These are phyloP conservation scores for Claviceps africana DNA, from an alignment of 2,329 filamentous ascomycete species.

Conservation along the genomic window DNA sequence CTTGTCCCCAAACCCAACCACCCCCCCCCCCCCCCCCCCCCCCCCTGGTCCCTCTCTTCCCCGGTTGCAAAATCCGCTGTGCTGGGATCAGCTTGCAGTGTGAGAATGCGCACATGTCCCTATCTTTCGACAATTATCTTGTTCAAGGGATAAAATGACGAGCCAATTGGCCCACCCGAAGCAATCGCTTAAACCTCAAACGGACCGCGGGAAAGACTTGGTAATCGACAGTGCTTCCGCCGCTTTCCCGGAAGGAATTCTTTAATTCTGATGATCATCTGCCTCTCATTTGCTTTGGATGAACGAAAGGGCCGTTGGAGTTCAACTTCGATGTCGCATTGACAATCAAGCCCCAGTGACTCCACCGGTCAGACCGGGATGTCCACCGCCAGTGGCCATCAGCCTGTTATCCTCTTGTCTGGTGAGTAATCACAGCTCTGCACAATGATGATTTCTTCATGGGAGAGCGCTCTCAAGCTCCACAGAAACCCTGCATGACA, in stretches of 20 bases:
- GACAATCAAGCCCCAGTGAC: not conserved
- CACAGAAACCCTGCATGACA: not conserved
- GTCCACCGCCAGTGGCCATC: slow-evolving; percentile 3
- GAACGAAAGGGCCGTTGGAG: not conserved
- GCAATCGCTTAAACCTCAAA: not conserved
- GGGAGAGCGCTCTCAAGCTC: not conserved
- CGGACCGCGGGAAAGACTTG: not conserved
- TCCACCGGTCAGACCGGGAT: not conserved
- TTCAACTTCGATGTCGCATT: slow-evolving; percentile 1
- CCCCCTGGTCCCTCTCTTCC: too few species aligned
- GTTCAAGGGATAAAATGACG: not conserved
- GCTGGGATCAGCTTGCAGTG: not conserved
- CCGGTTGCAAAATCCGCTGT: not conserved
- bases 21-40: not conserved
- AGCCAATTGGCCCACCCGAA: not conserved
- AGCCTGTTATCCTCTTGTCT: slow-evolving; percentile 2
- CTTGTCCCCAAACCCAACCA: not conserved
- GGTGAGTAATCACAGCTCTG: not conserved
- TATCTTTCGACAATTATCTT: not conserved
- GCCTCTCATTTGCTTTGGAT: not conserved
- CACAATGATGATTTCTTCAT: not conserved
- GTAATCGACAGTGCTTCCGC: not conserved
- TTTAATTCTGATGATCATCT: not conserved
- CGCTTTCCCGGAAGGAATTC: not conserved
- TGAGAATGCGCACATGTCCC: not conserved